Percentiles rank a stretch among this genome's conserved stretches.
Conservation (phyloP, 148 eudicot species). For the Vaccinium corymbosum region DNA sequence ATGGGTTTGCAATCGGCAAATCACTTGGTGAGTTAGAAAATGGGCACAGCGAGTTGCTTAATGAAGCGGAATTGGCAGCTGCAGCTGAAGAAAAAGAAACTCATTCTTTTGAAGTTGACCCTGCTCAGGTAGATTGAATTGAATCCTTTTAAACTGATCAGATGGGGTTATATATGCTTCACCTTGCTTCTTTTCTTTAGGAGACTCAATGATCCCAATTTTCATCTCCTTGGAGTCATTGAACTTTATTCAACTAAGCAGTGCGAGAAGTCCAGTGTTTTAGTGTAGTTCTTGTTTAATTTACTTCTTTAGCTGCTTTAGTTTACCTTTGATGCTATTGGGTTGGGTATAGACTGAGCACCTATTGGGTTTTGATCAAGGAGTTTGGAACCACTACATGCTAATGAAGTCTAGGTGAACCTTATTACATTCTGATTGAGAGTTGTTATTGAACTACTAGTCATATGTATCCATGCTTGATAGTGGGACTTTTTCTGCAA, state of each 20-base stretch:
- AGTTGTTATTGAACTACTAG: neutral
- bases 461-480: neutral
- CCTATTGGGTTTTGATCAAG: neutral
- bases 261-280: neutral
- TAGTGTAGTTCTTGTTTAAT: neutral
- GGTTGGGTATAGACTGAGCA: neutral
- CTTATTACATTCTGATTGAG: neutral
- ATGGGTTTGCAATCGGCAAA: constrained; percentile 74
- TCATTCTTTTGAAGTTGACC: constrained; percentile 90
- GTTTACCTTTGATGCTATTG: neutral
- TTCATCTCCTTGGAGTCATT: neutral
- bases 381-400: neutral
- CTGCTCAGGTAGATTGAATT: constrained; percentile 55
- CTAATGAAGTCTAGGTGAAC: neutral
- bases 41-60: constrained; percentile 69
- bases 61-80: constrained; percentile 87
- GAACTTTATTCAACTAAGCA: neutral
- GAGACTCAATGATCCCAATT: neutral
- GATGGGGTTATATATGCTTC: neutral
- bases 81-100: constrained; percentile 96
- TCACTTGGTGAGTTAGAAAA: constrained; percentile 62
- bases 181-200: neutral
- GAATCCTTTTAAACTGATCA: constrained; percentile 1
- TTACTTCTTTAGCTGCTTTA: neutral
- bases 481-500: neutral